Conservation (phyloP, 176 grass and related monocot genomes). For the Musa troglodytarum region DNA sequence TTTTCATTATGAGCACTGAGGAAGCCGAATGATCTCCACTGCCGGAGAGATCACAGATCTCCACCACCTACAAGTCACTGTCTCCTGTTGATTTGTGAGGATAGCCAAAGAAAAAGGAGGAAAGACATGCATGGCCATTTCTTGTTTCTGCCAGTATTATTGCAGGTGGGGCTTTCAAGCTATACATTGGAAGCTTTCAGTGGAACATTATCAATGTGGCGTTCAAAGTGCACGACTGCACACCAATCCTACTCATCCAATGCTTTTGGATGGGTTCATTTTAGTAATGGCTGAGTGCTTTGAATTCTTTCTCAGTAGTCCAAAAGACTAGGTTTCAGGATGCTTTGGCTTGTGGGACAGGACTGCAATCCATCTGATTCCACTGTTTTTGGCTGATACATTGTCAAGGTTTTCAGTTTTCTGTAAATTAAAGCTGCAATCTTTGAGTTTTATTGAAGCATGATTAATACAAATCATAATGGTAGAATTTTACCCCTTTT, state of each 20-base stretch:
- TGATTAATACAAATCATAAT: no score
- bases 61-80: neutral
- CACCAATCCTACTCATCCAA: neutral
- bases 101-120: neutral
- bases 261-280: neutral
- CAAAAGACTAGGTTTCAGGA: neutral
- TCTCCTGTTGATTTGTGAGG: neutral
- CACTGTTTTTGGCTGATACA: neutral
- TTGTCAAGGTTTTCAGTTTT: neutral
- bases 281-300: conserved; percentile 3
- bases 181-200: neutral
- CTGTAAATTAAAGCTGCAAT: neutral
- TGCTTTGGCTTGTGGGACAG: neutral
- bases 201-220: neutral
- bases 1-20: no score
- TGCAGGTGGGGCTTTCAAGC: no score
- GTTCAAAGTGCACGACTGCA: neutral
- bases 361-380: neutral
- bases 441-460: no score
- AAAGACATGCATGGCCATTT: neutral
- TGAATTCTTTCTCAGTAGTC: neutral
- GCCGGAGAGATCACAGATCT: no score
- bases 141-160: neutral
- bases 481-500: no score
- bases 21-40: no score